A percentile compares a stretch with the other conserved stretches of the same genome.
Evolutionary conservation across 805 yeast species (phyloP).

Genomic region (Torulaspora quercuum): DNA sequence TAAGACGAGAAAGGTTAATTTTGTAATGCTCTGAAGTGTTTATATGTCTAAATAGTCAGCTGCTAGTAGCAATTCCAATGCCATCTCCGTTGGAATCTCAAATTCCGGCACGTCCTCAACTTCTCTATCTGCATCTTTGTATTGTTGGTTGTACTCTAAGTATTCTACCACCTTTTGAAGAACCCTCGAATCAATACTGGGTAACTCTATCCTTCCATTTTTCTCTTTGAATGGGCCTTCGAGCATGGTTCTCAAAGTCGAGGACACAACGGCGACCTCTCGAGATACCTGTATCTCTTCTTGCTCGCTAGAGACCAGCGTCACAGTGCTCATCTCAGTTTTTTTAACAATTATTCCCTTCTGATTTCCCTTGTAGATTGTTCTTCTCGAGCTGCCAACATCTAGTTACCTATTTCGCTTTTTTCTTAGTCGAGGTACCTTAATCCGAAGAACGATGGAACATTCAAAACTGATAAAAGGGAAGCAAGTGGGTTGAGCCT

Average conservation of each 20-base stretch:
- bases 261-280: slow-evolving; percentile 75
- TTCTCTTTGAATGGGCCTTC: slow-evolving; percentile 55
- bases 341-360: too few relatives aligned
- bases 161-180: slow-evolving; percentile 83
- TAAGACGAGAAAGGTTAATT: slow-evolving; percentile 46
- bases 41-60: slow-evolving; percentile 62
- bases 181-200: slow-evolving; percentile 66
- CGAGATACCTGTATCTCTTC: slow-evolving; percentile 56
- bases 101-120: slow-evolving; percentile 72
- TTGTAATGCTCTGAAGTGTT: slow-evolving; percentile 30
- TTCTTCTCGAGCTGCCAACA: not conserved
- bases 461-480: not conserved
- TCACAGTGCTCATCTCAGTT: slow-evolving; percentile 41
- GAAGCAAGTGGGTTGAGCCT: slow-evolving; percentile 1
- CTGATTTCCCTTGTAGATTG: too few relatives aligned
- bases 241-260: slow-evolving; percentile 59
- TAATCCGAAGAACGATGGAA: too few relatives aligned
- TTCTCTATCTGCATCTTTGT: slow-evolving; percentile 48
- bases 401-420: too few relatives aligned
- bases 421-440: slow-evolving; percentile 1
- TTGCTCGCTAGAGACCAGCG: slow-evolving; percentile 71
- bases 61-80: slow-evolving; percentile 84
- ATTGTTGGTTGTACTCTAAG: slow-evolving; percentile 68
- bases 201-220: slow-evolving; percentile 50
- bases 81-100: slow-evolving; percentile 89